phyloP scores from a whole-genome alignment of 1,284 basidiomycete genomes.

The Cutaneotrichosporon sp. region DNA sequence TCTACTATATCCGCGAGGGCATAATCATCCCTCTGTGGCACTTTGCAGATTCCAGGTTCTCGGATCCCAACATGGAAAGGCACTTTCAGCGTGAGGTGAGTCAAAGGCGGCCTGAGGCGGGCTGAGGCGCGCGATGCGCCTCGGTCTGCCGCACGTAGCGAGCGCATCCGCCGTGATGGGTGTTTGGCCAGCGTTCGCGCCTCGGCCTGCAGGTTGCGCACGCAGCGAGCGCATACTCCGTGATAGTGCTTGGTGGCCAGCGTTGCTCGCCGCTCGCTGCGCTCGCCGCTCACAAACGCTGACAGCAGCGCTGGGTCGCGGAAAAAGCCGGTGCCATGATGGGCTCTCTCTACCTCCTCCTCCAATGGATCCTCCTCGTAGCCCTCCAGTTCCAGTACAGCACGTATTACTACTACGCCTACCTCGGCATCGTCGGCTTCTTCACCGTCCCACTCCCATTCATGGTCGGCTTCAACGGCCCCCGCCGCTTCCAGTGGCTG shows the following conservation, averaged over 20 bases:
- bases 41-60: constrained; percentile 41
- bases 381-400: constrained; percentile 22
- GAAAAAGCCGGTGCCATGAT: constrained; percentile 13
- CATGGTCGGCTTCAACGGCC: constrained; percentile 34
- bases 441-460: constrained; percentile 38
- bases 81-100: constrained; percentile 40
- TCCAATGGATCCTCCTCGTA: constrained; percentile 36
- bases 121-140: too few species aligned
- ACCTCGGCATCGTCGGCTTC: constrained; percentile 34
- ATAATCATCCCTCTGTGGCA: constrained; percentile 14
- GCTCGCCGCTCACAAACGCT: constrained; percentile 7
- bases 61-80: constrained; percentile 38
- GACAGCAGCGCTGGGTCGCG: constrained; percentile 25
- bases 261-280: constrained; percentile 34
- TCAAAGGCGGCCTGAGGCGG: background rate
- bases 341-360: constrained; percentile 33
- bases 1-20: background rate
- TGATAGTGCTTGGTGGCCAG: too few species aligned
- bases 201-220: constrained; percentile 6
- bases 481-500: constrained; percentile 10
- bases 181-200: too few species aligned
- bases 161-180: too few species aligned
- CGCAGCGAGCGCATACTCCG: too few species aligned
- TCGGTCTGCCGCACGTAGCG: too few species aligned
- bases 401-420: constrained; percentile 28